These are phyloP conservation scores for Aspergillus ustus DNA, from an alignment of 2,329 filamentous ascomycete genomes.

Conservation along the genomic window DNA sequence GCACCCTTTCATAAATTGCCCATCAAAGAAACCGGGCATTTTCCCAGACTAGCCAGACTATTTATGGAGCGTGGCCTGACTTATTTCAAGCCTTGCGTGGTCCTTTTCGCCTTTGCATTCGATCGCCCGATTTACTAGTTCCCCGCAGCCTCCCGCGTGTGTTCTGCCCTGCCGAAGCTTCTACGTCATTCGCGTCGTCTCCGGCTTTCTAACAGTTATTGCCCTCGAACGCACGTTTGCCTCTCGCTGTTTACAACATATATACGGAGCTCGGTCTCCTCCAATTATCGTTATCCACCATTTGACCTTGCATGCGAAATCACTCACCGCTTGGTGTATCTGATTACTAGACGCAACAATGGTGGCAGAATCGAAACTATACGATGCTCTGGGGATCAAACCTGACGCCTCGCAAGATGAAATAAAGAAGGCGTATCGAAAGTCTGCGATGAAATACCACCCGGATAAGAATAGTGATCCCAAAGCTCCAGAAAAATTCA, in stretches of 20 bases:
- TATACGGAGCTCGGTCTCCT: not conserved
- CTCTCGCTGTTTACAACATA: not conserved
- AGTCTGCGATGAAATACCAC: constrained; percentile 88
- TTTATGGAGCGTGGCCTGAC: not conserved
- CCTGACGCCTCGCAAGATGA: constrained; percentile 85
- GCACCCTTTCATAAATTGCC: constrained; percentile 4
- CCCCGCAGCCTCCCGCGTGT: constrained; percentile 7
- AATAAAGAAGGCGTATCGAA: constrained; percentile 88
- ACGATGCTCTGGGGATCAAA: constrained; percentile 81
- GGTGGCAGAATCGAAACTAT: constrained; percentile 95
- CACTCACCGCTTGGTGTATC: not conserved
- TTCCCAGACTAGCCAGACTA: not conserved
- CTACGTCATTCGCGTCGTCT: constrained; percentile 39
- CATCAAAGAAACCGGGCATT: constrained; percentile 6
- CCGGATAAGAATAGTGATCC: constrained; percentile 98
- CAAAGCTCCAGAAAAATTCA: constrained; percentile 88
- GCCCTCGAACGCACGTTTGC: not conserved
- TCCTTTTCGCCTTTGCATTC: not conserved
- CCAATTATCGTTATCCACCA: constrained; percentile 1
- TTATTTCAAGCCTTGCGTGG: not conserved
- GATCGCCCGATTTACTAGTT: not conserved
- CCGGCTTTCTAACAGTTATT: not conserved
- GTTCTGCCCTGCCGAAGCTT: constrained; percentile 31
- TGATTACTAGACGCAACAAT: constrained; percentile 55
- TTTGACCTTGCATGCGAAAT: not conserved